A percentile compares a stretch with the other conserved stretches of the same genome.
phyloP scores from a whole-genome alignment of 2,329 filamentous ascomycete genomes.

The Cladosporium sp. region DNA sequence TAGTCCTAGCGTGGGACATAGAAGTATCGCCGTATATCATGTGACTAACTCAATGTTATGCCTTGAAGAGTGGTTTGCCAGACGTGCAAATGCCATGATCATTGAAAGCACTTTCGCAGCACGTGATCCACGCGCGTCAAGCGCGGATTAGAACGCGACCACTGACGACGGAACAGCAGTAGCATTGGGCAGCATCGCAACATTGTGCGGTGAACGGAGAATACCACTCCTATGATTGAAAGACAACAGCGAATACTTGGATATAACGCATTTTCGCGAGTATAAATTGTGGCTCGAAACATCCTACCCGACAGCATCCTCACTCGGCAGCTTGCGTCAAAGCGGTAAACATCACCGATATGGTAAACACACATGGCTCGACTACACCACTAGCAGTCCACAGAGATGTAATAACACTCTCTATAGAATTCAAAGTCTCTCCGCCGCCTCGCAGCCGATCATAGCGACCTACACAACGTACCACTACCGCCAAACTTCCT shows the following conservation, averaged over 20 bases:
- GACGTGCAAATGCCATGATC: background rate
- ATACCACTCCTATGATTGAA: too few relatives aligned
- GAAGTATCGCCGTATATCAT: background rate
- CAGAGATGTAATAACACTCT: background rate
- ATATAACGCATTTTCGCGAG: background rate
- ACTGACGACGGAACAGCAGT: background rate
- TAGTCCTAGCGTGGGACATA: background rate
- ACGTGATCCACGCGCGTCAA: background rate
- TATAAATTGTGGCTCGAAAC: background rate
- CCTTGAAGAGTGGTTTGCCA: too few relatives aligned
- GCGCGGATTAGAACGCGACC: background rate
- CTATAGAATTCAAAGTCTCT: constrained; percentile 46
- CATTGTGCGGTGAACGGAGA: background rate
- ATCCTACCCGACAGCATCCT: background rate
- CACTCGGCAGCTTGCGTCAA: background rate
- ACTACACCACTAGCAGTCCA: too few relatives aligned
- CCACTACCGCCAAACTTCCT: constrained; percentile 60
- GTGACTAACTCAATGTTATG: background rate
- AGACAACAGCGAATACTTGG: background rate
- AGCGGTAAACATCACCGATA: background rate
- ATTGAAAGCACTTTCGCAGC: background rate
- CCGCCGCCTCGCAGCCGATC: constrained; percentile 57
- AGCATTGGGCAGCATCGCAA: background rate
- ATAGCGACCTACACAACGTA: constrained; percentile 52
- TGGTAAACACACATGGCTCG: background rate